Evolutionary conservation across 108 stramenopile genomes (phyloP).

Genomic region (Cyclotella atomus): DNA sequence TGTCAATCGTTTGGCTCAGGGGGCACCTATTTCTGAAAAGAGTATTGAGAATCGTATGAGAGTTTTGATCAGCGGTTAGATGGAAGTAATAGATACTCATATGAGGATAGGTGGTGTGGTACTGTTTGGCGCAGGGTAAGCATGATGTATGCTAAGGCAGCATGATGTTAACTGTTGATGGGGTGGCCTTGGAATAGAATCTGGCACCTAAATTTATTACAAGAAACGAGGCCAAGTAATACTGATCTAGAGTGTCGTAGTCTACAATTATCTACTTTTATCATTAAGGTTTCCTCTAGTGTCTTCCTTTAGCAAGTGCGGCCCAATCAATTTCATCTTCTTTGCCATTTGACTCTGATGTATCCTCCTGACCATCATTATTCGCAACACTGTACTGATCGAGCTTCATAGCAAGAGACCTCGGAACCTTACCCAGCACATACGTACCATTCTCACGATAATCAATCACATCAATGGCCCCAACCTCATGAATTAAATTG

Average conservation of each 20-base stretch:
- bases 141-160: too few species aligned
- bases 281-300: too few species aligned
- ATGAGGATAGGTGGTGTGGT: too few species aligned
- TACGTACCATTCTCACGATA: conserved; percentile 78
- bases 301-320: conserved; percentile 13
- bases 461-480: conserved; percentile 80
- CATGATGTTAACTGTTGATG: too few species aligned
- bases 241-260: too few species aligned
- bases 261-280: too few species aligned
- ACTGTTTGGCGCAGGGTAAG: too few species aligned
- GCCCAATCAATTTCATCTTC: conserved; percentile 14
- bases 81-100: too few species aligned
- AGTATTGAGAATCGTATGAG: conserved; percentile 76
- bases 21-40: conserved; percentile 64
- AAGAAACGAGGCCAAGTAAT: too few species aligned
- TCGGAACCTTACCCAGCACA: conserved; percentile 71
- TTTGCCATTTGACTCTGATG: not conserved
- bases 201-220: too few species aligned
- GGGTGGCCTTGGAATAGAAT: too few species aligned
- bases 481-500: conserved; percentile 81
- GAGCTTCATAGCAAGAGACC: conserved; percentile 74
- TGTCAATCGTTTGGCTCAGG: conserved; percentile 61
- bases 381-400: conserved; percentile 57
- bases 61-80: too few species aligned
- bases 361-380: not conserved